These are phyloP conservation scores for Diaporthe destruens DNA, from an alignment of 2,329 filamentous ascomycete species.

Conservation along the genomic window DNA sequence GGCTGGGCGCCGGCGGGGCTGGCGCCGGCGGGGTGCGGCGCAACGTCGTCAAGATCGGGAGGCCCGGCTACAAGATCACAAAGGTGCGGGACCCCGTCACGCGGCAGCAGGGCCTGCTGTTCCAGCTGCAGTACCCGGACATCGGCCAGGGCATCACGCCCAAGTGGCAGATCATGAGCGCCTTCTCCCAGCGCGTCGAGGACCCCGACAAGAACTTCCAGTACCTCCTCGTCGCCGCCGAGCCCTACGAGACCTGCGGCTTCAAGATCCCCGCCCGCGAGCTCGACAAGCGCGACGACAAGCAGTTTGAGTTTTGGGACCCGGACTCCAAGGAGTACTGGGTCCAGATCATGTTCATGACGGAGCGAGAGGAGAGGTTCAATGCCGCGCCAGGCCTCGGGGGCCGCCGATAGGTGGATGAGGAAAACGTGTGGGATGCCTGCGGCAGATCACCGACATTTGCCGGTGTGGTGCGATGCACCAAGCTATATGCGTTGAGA, in stretches of 20 bases:
- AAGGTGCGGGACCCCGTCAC: constrained; percentile 93
- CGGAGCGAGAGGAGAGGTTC: constrained; percentile 93
- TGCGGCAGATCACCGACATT: constrained; percentile 5
- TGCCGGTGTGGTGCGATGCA: background rate
- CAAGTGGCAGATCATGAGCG: constrained; percentile 96
- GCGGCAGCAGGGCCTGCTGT: constrained; percentile 89
- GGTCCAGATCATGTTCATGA: constrained; percentile 98
- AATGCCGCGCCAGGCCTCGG: constrained; percentile 73
- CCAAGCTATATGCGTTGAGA: background rate
- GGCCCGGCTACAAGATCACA: constrained; percentile 97
- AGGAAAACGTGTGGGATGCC: background rate
- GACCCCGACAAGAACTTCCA: constrained; percentile 95
- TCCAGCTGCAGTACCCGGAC: constrained; percentile 96
- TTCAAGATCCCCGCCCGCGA: constrained; percentile 97
- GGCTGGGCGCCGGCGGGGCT: constrained; percentile 62
- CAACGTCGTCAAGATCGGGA: constrained; percentile 93
- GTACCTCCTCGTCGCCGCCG: constrained; percentile 93
- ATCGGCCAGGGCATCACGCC: constrained; percentile 81
- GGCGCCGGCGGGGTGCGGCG: constrained; percentile 73
- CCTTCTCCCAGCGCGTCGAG: constrained; percentile 95
- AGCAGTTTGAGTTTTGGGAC: constrained; percentile 96
- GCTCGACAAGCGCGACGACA: constrained; percentile 88
- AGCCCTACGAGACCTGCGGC: constrained; percentile 97
- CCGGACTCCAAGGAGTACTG: constrained; percentile 96
- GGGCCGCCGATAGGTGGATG: constrained; percentile 55